phyloP scores from a whole-genome alignment of 768 basidiomycete species.

The Russula dissimulans region DNA sequence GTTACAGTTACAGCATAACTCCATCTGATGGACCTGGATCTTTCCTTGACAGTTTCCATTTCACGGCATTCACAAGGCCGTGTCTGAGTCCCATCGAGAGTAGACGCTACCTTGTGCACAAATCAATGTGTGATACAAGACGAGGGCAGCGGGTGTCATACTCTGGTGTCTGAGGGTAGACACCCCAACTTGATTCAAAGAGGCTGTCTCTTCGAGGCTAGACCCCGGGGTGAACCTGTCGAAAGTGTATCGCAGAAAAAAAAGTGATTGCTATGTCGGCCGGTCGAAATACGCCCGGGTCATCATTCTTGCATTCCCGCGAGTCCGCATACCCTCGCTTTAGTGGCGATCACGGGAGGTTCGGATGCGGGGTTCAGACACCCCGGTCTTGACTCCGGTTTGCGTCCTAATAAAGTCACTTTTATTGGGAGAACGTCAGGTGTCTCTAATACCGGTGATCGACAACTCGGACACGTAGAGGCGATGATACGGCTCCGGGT shows the following conservation, averaged over 20 bases:
- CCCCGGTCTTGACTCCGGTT: background rate
- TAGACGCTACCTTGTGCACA: background rate
- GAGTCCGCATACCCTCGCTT: background rate
- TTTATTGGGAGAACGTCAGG: background rate
- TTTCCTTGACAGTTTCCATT: slow-evolving; percentile 3
- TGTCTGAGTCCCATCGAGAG: background rate
- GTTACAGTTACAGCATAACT: background rate
- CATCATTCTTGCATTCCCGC: background rate
- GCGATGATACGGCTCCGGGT: background rate
- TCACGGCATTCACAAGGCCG: background rate
- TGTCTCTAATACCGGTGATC: background rate
- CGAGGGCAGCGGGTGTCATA: background rate
- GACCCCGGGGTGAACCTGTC: too few relatives aligned
- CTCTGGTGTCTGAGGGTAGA: too few relatives aligned
- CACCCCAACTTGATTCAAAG: too few relatives aligned
- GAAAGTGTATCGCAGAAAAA: too few relatives aligned
- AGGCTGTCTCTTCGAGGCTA: too few relatives aligned
- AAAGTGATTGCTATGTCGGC: too few relatives aligned
- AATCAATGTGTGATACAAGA: background rate
- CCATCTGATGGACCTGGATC: background rate
- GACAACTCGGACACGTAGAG: background rate
- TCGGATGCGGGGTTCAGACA: background rate
- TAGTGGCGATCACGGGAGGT: background rate
- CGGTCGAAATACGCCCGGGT: background rate
- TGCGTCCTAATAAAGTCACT: too few relatives aligned